Evolutionary conservation across 2,329 filamentous ascomycete species (phyloP), one percentile per base, ranked within the genome.

Genomic region (Orbilia oligospora): DNA sequence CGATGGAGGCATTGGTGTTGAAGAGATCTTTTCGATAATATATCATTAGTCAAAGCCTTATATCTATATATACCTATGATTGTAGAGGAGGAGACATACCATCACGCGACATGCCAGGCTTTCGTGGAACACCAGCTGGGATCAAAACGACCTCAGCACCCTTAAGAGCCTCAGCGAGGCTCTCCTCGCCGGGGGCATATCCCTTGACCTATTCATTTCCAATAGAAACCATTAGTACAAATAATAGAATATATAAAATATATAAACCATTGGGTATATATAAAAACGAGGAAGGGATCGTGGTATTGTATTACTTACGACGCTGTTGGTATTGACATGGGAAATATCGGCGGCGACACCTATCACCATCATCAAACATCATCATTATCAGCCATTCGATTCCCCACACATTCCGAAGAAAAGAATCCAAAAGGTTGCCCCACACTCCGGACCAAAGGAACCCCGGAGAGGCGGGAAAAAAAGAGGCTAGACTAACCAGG

Each of bases 1-100:
- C 96, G 86, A 99, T 99, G 85, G 93, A 97, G 86, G 96, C 96
- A 87, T 99, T 99, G 90, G 95, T 99, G 91, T 98, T 98, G 94
- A 99, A 99, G 81, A 99, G 92, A 86, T 99, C 95, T 76, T 51
- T 56, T 30, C 5, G 12, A 20, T 24, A 36, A 12, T 24, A 46
- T 30, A 36, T 20, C 14, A 48, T 33, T 36, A 46, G 44, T n/a
- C n/a, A n/a, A n/a, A n/a, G n/a, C n/a, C n/a, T n/a, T n/a, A n/a
- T n/a, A n/a, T n/a, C 9, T 24, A 41, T n/a, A n/a, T n/a, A 12
- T 20, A 20, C 5, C 18, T 46, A 46, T n/a, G 1, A 65, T 8
- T 24, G 16, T n/a, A 51, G 18, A 71, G 5, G 22, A 27, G 27
- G 20, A 4, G 51, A 16, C 86, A 80, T 87, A 91, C 89, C 89